These are phyloP conservation scores for Sporothrix pallida DNA, from an alignment of 2,329 filamentous ascomycete genomes.

Conservation along the genomic window DNA sequence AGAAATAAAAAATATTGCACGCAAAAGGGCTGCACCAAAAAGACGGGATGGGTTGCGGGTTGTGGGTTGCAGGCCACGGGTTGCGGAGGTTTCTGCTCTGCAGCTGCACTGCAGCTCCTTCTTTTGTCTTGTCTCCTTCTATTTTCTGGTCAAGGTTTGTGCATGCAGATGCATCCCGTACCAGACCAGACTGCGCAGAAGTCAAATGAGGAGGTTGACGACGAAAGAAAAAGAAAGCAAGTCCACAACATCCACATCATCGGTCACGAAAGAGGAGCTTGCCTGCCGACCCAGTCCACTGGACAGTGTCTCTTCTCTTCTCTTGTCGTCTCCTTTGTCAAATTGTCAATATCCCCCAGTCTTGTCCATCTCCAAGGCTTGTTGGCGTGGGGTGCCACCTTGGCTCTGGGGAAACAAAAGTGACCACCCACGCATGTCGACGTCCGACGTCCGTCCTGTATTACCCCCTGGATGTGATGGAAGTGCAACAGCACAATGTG, in stretches of 20 bases:
- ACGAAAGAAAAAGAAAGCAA: neutral
- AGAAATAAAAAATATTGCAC: neutral
- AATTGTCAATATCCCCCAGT: neutral
- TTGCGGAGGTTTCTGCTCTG: neutral
- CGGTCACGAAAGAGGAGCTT: constrained; percentile 2
- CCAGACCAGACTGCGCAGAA: neutral
- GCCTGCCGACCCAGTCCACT: neutral
- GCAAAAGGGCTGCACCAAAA: constrained; percentile 1
- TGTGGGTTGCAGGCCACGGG: neutral
- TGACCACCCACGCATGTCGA: neutral
- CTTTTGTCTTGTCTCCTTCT: too few relatives aligned
- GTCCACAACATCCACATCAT: neutral
- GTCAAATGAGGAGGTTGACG: too few relatives aligned
- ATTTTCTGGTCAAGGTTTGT: neutral
- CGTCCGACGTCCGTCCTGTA: neutral
- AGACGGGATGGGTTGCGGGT: constrained; percentile 8
- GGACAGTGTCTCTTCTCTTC: neutral
- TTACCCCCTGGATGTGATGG: too few relatives aligned
- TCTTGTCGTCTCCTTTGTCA: neutral
- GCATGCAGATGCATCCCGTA: neutral
- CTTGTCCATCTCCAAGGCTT: neutral
- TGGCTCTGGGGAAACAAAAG: constrained; percentile 28
- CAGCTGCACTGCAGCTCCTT: too few relatives aligned
- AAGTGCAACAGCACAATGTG: neutral
- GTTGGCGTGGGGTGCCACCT: constrained; percentile 10